Evolutionary conservation across 345 rosid genomes (phyloP), one percentile per base, ranked within the genome.

Genomic region (Heritiera fomes): DNA sequence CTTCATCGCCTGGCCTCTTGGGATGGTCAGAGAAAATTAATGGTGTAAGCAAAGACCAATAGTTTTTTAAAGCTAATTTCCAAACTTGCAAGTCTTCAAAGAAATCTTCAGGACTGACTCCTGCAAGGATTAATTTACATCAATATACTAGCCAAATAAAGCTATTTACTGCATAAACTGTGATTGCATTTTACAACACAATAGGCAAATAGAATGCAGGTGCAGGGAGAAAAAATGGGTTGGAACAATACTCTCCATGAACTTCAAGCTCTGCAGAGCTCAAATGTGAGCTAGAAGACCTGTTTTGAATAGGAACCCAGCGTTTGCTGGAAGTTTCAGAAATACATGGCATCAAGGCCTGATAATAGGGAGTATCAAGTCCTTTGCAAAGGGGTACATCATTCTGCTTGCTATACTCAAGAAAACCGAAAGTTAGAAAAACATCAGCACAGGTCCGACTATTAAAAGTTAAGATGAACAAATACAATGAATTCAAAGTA

Each of bases 1-100:
- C 99, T 84, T 96, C 98, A 87, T 96, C 99, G 4, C 98, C 99
- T 1, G 98, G 99, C 84, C 99, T 92, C 86, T 96, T 96, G 14
- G 99, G 99, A 82, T 96, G 99, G 88, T 96, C 99, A 34, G 99
- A 96, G 87, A 96, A 96, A 73, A 96, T 96, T 80, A 96, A 76
- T 8, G 99, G 99, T 30, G 98, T 92, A 64, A 96, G 93, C 84
- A 94, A 88, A 59, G 99, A 96, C 98, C 99, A 96, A 84, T 90
- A 91, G 77, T 91, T 92, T 87, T 84, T 91, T 58, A 94, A 85
- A 75, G 99, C 88, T 73, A 90, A 89, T 85, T 83, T 87, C 91
- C 94, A 91, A 78, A 83, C 40, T 77, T 91, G 93, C 17, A 83
- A 62, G 61, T 96, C 95, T 60, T 94, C 98, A 9, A 50, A 83